These are phyloP conservation scores for Nemania sp. DNA, from an alignment of 2,329 filamentous ascomycete genomes.

Conservation along the genomic window DNA sequence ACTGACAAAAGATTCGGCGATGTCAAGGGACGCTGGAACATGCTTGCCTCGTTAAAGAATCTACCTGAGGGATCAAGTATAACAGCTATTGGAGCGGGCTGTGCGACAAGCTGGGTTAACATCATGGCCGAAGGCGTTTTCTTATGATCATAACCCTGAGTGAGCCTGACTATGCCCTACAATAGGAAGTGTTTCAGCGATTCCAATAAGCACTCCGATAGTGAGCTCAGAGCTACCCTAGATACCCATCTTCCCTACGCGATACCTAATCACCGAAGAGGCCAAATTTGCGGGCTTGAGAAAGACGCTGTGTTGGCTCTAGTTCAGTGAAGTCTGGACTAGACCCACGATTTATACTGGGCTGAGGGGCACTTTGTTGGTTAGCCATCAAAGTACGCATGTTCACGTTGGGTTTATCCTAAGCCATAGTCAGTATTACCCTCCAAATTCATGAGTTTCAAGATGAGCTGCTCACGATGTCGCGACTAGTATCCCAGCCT, in stretches of 20 bases:
- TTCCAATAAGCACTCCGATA: neutral
- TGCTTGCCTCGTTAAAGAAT: conserved; percentile 70
- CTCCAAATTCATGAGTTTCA: conserved; percentile 38
- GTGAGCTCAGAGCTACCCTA: conserved; percentile 21
- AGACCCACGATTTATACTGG: conserved; percentile 33
- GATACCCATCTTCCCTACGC: neutral
- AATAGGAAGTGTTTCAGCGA: neutral
- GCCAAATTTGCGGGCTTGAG: conserved; percentile 68
- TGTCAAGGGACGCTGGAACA: conserved; percentile 76
- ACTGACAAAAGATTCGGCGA: conserved; percentile 67
- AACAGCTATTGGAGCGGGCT: conserved; percentile 80
- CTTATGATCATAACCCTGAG: conserved; percentile 47
- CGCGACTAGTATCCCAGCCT: conserved; percentile 78
- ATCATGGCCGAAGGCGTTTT: conserved; percentile 53
- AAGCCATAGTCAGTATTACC: conserved; percentile 33
- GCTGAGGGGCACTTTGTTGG: conserved; percentile 45
- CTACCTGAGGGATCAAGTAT: conserved; percentile 66
- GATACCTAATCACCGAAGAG: conserved; percentile 54
- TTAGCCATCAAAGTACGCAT: conserved; percentile 56
- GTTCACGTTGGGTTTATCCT: conserved; percentile 60
- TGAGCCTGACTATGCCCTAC: neutral
- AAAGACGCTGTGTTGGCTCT: conserved; percentile 79
- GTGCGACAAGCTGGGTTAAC: conserved; percentile 87
- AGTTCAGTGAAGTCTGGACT: conserved; percentile 55
- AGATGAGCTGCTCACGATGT: conserved; percentile 62